phyloP scores from a whole-genome alignment of 176 grass and related monocot species.

The Musa beccarii region DNA sequence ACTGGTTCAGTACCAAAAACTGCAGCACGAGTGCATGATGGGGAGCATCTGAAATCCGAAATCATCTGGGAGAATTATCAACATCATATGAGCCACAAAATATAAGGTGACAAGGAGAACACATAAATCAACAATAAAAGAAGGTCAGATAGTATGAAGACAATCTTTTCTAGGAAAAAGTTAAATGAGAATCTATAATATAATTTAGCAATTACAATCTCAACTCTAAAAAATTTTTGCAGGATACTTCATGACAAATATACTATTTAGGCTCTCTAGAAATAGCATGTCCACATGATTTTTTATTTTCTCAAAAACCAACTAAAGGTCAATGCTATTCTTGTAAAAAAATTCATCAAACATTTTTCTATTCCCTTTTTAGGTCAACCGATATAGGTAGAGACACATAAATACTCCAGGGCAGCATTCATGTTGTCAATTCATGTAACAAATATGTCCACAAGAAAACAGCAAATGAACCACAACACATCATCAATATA shows the following conservation, averaged over 20 bases:
- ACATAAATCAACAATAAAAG: neutral
- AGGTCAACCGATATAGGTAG: too few species aligned
- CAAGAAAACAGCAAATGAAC: neutral
- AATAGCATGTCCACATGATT: neutral
- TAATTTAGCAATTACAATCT: neutral
- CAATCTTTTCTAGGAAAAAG: neutral
- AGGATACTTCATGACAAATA: neutral
- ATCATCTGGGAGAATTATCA: conserved; percentile 41
- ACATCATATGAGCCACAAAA: neutral
- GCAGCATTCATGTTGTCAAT: too few species aligned
- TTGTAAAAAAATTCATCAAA: too few species aligned
- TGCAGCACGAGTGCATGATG: conserved; percentile 59
- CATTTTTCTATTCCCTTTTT: too few species aligned
- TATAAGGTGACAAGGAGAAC: neutral
- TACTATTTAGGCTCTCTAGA: neutral
- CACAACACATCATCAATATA: neutral
- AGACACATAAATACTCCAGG: too few species aligned
- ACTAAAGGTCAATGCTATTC: too few species aligned
- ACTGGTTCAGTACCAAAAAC: conserved; percentile 62
- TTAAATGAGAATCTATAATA: neutral
- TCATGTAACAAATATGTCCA: too few species aligned
- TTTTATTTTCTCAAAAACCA: too few species aligned
- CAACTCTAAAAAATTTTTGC: neutral
- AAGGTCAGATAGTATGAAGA: neutral
- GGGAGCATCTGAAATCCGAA: conserved; percentile 79